Evolutionary conservation across 2,329 filamentous ascomycete genomes (phyloP).

Genomic region (Aspergillus costaricaensis): DNA sequence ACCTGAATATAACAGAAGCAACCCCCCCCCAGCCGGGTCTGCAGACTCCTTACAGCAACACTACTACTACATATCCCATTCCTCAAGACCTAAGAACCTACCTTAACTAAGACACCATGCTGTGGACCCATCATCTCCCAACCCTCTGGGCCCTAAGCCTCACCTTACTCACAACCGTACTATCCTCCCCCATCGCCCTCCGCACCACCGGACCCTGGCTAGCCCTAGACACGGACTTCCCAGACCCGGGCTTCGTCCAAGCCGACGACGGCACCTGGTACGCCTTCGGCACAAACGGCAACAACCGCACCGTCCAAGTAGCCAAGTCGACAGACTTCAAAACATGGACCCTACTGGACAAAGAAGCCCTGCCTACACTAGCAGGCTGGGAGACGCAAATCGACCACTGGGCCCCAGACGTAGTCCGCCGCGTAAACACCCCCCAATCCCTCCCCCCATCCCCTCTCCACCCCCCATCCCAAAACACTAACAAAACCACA

Average conservation of each 20-base stretch:
- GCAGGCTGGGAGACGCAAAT: slow-evolving; percentile 57
- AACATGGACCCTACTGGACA: slow-evolving; percentile 49
- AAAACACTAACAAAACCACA: slow-evolving; percentile 1
- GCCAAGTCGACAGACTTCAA: slow-evolving; percentile 52
- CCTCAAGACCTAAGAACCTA: neutral
- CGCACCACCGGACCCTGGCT: slow-evolving; percentile 5
- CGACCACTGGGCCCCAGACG: slow-evolving; percentile 65
- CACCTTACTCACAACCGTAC: neutral
- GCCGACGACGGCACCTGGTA: slow-evolving; percentile 34
- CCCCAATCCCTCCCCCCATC: neutral
- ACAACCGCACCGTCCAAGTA: slow-evolving; percentile 54
- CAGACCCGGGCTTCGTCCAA: slow-evolving; percentile 13
- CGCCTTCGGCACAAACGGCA: slow-evolving; percentile 56
- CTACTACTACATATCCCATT: neutral
- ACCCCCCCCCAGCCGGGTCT: neutral
- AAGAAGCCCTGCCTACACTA: slow-evolving; percentile 54
- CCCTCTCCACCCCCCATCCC: neutral
- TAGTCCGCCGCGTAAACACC: slow-evolving; percentile 47
- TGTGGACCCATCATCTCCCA: neutral
- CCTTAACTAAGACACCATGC: neutral
- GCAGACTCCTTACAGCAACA: neutral
- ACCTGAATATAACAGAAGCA: neutral
- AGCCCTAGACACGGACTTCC: slow-evolving; percentile 10
- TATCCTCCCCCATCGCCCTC: neutral
- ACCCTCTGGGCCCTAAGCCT: neutral